Evolutionary conservation across 1,284 basidiomycete species (phyloP).

Genomic region (Ceratobasidium sp.): DNA sequence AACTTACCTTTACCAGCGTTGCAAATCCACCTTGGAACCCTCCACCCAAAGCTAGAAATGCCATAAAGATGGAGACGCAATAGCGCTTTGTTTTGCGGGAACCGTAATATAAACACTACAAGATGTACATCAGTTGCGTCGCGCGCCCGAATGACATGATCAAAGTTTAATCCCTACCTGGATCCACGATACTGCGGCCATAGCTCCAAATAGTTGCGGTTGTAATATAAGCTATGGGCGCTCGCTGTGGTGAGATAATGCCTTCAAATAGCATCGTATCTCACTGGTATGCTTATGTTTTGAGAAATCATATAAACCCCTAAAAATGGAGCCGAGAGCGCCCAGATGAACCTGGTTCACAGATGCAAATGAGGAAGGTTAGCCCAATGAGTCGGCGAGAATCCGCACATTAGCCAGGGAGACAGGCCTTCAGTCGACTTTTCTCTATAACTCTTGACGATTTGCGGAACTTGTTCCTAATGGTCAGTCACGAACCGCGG

Average conservation of each 20-base stretch:
- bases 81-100: slow-evolving; percentile 49
- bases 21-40: slow-evolving; percentile 67
- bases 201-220: slow-evolving; percentile 71
- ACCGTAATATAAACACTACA: slow-evolving; percentile 68
- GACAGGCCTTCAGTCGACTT: slow-evolving; percentile 78
- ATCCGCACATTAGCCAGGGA: slow-evolving; percentile 64
- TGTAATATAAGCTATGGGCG: slow-evolving; percentile 61
- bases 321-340: slow-evolving; percentile 64
- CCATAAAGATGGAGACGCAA: slow-evolving; percentile 46
- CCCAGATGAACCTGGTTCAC: slow-evolving; percentile 65
- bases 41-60: slow-evolving; percentile 54
- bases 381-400: background rate
- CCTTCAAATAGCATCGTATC: slow-evolving; percentile 38
- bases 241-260: background rate
- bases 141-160: background rate
- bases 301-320: slow-evolving; percentile 73
- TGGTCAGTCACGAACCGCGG: background rate
- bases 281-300: slow-evolving; percentile 70
- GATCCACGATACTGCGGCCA: slow-evolving; percentile 69
- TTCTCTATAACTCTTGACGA: slow-evolving; percentile 72
- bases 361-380: no score
- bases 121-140: background rate
- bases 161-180: slow-evolving; percentile 54
- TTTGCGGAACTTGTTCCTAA: background rate
- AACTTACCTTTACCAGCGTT: slow-evolving; percentile 60